Base-by-base conservation (phyloP, 2,329 filamentous ascomycete species). In the Trichoderma pleuroti region DNA sequence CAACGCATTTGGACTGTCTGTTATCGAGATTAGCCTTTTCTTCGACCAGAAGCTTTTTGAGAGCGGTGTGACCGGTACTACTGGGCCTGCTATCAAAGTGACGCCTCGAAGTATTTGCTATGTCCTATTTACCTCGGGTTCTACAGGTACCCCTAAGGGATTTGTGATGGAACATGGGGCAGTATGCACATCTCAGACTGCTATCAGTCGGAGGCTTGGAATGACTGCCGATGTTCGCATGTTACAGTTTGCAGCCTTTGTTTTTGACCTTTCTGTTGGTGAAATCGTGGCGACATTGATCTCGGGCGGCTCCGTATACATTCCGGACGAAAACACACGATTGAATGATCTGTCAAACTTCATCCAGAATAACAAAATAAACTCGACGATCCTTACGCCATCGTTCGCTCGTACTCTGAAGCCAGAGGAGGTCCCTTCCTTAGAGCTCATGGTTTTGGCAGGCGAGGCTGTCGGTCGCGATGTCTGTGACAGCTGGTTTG, bases 201-300 rank as follows among this genome's bases (percentile, higher is more conserved):
- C 56, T 8, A 32, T 68, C 10, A 16, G 64, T 10, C 52, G 54
- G 5, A 46, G 30, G 42, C 69, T 71, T 26, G 30, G 42, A 18
- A 18, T 68, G 6, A 68, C 26, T 11, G 5, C 69, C 16, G 56
- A 71, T 56, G 69, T 68, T 28, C 69, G 69, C 21, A 61, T 71
- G 54, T 4, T 71, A 4, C 42, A 71, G 24, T 71, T 71, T 36
- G 18, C 69, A 16, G 54, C 69, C 39, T 71, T 71, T 24, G 64
- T 68, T 24, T 71, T 74, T 4, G 73, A 74, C 6, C 5, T 68
- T 2, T 68, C 69, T 0, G 60, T 71, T 1, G 63, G 64, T 54
- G 69, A 71, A 56, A 71, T 71, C 2, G n/a, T 68, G 4, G 34
- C 24, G 9, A 21, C 69, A 6, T 21, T 71, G 4, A 62, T 62